These are phyloP conservation scores for Oldenlandia corymbosa DNA, from an alignment of 257 asterid species.

Conservation along the genomic window DNA sequence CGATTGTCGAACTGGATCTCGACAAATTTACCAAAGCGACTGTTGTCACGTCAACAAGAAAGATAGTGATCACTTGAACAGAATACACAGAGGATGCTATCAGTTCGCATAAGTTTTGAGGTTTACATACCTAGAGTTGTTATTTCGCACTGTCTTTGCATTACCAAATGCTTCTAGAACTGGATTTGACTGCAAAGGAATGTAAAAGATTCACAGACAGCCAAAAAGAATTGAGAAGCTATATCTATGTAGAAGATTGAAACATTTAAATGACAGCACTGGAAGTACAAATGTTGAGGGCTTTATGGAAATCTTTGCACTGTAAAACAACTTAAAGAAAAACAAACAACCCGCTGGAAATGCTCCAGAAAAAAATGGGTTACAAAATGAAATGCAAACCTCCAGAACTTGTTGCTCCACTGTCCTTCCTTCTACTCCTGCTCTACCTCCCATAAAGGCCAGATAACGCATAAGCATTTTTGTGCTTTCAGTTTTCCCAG, in stretches of 20 bases:
- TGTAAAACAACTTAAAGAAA: background rate
- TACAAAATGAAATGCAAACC: constrained; percentile 38
- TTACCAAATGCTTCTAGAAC: constrained; percentile 94
- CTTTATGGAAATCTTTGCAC: background rate
- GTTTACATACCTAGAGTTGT: constrained; percentile 67
- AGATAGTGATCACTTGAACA: constrained; percentile 7
- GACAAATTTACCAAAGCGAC: constrained; percentile 93
- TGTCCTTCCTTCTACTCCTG: constrained; percentile 49
- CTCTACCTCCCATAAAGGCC: constrained; percentile 84
- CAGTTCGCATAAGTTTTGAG: constrained; percentile 6
- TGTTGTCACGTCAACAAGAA: constrained; percentile 25
- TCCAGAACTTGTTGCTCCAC: constrained; percentile 94
- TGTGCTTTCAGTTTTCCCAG: constrained; percentile 94
- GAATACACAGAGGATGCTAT: constrained; percentile 8
- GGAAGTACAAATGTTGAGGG: background rate
- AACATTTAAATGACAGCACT: background rate
- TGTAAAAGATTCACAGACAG: background rate
- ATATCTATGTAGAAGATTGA: background rate
- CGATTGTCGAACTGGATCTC: constrained; percentile 73
- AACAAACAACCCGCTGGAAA: background rate
- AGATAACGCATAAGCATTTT: constrained; percentile 83
- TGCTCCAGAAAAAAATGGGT: constrained; percentile 4
- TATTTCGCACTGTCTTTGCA: constrained; percentile 89
- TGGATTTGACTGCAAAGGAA: constrained; percentile 73
- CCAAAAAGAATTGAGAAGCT: background rate